Evolutionary conservation across 352 stramenopile genomes (phyloP), one percentile per base, ranked within the genome.

Genomic region (Phytopythium delawarense): DNA sequence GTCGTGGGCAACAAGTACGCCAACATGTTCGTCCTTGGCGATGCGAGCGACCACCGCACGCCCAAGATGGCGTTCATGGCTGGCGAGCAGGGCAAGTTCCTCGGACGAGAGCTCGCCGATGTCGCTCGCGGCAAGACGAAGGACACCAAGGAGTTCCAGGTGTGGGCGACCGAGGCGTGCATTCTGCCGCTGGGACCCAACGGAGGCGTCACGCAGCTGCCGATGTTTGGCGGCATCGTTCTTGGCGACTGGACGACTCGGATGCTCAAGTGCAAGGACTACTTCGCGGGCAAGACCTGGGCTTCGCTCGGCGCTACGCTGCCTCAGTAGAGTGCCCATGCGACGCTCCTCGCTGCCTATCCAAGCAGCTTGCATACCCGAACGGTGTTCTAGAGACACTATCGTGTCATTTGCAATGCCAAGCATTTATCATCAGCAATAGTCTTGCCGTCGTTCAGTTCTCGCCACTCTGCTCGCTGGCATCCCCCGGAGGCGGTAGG

Each of bases 1-100:
- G 34, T 90, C 23, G 71, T 85, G 34, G 64, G 72, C 49, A 45
- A 62, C 0, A 70, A 72, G 55, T 85, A 80, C 54, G n/a, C 51
- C 1, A 63, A 89, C 51, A 67, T 90, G 44, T 88, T 88, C 42
- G 78, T 70, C 6, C 11, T 89, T 9, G 78, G 78, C 28, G 78
- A 92, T 44, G 66, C 75, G 37, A 87, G 71, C 67, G 75, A 79
- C 61, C 76, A 89, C 37, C 32, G 61, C 1, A 70, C 69, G 7
- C 71, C 72, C 0, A 91, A 89, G 57, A 66, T 81, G 63, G 70
- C 60, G 7, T 74, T 75, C 45, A 71, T 71, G 18, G 78, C 75
- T 30, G 63, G 60, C 8, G 57, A 79, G 20, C 79, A 89, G 32
- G 79, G 72, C 8, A 79, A 78, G 25, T 71, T 64, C 53, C 39